A percentile compares a stretch with the other conserved stretches of the same genome.
These are phyloP conservation scores for Penicillium sp. DNA, from an alignment of 2,329 filamentous ascomycete species.

Conservation along the genomic window DNA sequence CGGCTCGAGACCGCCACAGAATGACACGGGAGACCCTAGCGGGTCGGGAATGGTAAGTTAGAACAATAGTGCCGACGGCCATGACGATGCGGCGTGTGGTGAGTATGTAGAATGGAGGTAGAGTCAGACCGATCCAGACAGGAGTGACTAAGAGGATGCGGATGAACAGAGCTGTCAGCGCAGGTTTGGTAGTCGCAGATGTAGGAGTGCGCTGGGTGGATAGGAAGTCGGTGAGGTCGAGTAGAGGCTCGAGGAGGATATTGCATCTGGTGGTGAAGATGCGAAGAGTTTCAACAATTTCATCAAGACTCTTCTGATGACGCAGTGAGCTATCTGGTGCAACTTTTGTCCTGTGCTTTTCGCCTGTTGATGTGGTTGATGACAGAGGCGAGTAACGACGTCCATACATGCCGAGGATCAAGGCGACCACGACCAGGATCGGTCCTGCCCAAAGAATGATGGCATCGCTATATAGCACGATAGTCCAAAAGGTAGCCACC, in stretches of 20 bases:
- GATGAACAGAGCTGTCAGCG: conserved; percentile 79
- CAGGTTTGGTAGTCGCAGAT: conserved; percentile 80
- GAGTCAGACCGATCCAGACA: conserved; percentile 72
- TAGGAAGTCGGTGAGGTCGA: conserved; percentile 84
- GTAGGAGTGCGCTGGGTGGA: conserved; percentile 84
- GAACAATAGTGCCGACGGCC: conserved; percentile 71
- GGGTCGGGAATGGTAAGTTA: conserved; percentile 87
- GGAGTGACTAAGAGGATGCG: conserved; percentile 81
- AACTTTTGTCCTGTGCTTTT: conserved; percentile 48
- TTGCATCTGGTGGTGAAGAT: conserved; percentile 87
- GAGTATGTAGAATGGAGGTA: conserved; percentile 74
- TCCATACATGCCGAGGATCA: conserved; percentile 89
- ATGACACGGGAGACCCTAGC: conserved; percentile 76
- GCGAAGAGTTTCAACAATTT: conserved; percentile 89
- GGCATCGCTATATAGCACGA: conserved; percentile 74
- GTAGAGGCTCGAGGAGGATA: conserved; percentile 76
- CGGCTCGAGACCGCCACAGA: conserved; percentile 73
- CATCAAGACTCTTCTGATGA: conserved; percentile 88
- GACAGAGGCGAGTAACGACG: conserved; percentile 82
- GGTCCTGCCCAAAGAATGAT: conserved; percentile 76
- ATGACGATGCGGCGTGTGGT: conserved; percentile 77
- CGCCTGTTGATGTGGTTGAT: conserved; percentile 66
- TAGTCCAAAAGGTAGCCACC: conserved; percentile 74
- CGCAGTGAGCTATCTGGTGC: conserved; percentile 57
- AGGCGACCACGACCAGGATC: conserved; percentile 63